Conservation (phyloP, 2,329 filamentous ascomycete genomes). For the Bipolaris gigantea region DNA sequence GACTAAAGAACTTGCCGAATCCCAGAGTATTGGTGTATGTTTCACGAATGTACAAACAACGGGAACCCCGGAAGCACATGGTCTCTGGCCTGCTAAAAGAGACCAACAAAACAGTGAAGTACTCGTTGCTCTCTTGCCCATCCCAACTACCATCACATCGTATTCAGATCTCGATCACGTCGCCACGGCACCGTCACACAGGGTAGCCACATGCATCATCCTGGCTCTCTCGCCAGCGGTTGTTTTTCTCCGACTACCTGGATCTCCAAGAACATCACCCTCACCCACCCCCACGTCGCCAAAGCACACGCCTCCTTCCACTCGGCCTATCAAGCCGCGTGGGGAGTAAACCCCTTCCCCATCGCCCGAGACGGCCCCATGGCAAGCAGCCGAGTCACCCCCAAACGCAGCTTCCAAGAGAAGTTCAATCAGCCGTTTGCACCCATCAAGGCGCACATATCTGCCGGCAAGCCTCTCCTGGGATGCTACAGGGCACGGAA, state of each 20-base stretch:
- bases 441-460: conserved; percentile 48
- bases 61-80: background rate
- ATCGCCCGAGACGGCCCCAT: conserved; percentile 28
- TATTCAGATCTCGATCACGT: background rate
- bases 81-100: background rate
- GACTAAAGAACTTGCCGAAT: background rate
- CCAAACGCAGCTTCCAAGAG: conserved; percentile 26
- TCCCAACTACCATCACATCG: background rate
- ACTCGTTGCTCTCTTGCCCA: background rate
- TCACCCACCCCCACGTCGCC: conserved; percentile 26
- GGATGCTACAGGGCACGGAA: conserved; percentile 23
- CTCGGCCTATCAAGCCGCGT: conserved; percentile 26
- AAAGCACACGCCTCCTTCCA: conserved; percentile 21
- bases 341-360: conserved; percentile 15
- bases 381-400: conserved; percentile 35
- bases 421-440: conserved; percentile 25
- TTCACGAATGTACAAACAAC: background rate
- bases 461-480: conserved; percentile 11
- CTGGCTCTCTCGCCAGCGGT: background rate
- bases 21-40: background rate
- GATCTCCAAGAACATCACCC: conserved; percentile 20
- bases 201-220: background rate
- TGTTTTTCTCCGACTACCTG: conserved; percentile 13
- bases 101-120: background rate
- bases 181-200: background rate